These are phyloP conservation scores for Leishmania tropica DNA, from an alignment of 208 protist species.

Conservation along the genomic window DNA sequence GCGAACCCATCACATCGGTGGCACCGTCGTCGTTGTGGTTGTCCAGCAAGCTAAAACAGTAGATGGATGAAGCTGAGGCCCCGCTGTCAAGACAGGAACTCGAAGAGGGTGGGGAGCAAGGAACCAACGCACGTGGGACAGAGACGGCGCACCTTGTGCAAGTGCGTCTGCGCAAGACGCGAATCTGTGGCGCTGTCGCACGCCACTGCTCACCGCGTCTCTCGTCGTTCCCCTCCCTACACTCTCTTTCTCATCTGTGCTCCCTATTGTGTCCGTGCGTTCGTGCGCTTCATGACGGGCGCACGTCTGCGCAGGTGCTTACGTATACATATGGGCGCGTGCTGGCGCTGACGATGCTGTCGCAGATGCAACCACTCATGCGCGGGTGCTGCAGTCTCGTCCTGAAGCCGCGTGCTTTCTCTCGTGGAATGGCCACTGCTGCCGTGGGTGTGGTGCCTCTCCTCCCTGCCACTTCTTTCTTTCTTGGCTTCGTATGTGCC, in stretches of 20 bases:
- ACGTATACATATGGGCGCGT: not conserved
- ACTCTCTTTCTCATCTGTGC: no score
- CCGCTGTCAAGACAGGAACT: not conserved
- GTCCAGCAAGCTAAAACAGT: not conserved
- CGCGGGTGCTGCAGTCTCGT: not conserved
- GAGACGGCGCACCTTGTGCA: not conserved
- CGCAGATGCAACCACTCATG: not conserved
- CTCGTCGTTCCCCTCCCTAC: not conserved
- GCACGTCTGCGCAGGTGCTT: not conserved
- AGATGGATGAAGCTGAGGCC: not conserved
- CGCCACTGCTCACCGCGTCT: not conserved
- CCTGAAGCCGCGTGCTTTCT: not conserved
- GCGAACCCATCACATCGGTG: slow-evolving; percentile 33
- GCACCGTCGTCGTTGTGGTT: slow-evolving; percentile 15
- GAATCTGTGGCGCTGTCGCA: not conserved
- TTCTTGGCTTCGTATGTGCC: not conserved
- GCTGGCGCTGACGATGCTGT: not conserved
- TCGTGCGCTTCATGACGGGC: not conserved
- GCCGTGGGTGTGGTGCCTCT: not conserved
- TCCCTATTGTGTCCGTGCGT: not conserved
- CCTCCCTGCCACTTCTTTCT: not conserved
- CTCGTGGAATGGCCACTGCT: not conserved
- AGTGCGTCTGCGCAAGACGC: not conserved
- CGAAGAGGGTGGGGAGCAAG: not conserved
- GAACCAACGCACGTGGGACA: not conserved